Base-by-base conservation (phyloP, 1,284 basidiomycete genomes). In the Leccinum pallidistipes region DNA sequence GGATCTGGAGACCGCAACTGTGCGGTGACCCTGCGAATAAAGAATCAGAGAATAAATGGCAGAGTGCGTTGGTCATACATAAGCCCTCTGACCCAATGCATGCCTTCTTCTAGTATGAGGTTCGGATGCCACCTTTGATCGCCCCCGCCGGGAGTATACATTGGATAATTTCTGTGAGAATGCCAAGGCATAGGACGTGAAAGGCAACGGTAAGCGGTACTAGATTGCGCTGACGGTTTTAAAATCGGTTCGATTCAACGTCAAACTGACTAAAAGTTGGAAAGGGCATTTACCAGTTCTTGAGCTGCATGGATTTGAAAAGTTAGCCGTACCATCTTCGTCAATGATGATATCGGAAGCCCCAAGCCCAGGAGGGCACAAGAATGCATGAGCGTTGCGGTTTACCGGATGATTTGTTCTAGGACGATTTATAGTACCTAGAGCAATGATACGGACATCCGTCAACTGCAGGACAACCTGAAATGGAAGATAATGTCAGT, bases 401-500 rank as follows among this genome's bases (percentile, higher is more conserved):
- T 92, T 92, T 32, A 87, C 77, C 12, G 74, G 81, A 49, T 87
- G 78, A 40, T 79, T 72, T 58, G 83, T 85, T 58, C 80, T 79
- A 5, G 87, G 86, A 51, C 77, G 81, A 61, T 82, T 81, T 38
- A 88, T 77, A 0, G 85, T 85, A 5, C 90, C 90, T 36, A 92
- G 79, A 1, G 84, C 88, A 58, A 92, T 73, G 57, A 92, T 82
- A n/a, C 90, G 83, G 18, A 90, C 83, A 69, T 92, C 91, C 11
- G 81, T 77, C 54, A 92, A 78, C 69, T 88, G 82, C 14, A 91
- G 80, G 18, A 92, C 80, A 31, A 89, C 79, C 88, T 90, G 55
- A 27, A 60, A 53, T 51, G 14, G 18, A 10, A 52, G 21, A 34
- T 11, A 32, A 40, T 4, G 21, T 69, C 31, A 72, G 38, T 21